Evolutionary conservation across 73 alveolate species (phyloP).

Genomic region (Effrenium voratum): DNA sequence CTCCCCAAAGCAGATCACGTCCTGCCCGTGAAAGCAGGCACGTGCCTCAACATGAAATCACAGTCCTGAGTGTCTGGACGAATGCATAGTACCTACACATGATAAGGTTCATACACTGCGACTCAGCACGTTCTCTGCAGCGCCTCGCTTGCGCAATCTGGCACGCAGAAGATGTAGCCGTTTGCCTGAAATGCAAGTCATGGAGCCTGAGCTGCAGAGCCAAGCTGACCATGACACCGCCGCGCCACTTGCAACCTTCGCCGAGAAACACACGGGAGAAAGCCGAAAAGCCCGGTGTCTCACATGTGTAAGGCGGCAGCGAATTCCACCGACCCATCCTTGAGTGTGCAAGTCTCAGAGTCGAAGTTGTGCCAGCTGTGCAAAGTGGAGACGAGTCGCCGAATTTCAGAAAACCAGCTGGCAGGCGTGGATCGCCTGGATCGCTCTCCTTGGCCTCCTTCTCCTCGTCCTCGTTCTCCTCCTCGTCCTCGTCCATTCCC

Average conservation of each 20-base stretch:
- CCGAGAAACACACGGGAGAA: neutral
- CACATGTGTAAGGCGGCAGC: neutral
- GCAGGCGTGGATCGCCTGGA: neutral
- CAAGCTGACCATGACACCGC: conserved; percentile 45
- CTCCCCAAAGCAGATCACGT: conserved; percentile 52
- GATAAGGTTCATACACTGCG: neutral
- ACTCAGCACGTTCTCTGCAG: too few relatives aligned
- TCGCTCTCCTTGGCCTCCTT: neutral
- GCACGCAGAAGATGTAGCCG: conserved; percentile 69
- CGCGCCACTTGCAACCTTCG: conserved; percentile 82
- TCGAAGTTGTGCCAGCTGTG: too few relatives aligned
- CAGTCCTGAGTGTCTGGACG: conserved; percentile 61
- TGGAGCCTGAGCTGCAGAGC: neutral
- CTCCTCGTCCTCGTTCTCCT: conserved; percentile 20
- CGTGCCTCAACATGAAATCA: neutral
- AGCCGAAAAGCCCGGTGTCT: neutral
- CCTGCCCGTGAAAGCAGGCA: neutral
- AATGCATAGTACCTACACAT: conserved; percentile 52
- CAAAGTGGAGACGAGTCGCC: conserved; percentile 16
- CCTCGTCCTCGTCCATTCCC: conserved; percentile 50
- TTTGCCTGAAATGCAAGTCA: conserved; percentile 11
- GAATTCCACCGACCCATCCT: conserved; percentile 86
- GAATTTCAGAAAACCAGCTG: conserved; percentile 7
- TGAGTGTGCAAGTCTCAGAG: neutral
- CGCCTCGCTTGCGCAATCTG: conserved; percentile 68